A percentile compares a stretch with the other conserved stretches of the same genome.
Evolutionary conservation across 495 filamentous ascomycete species (phyloP).

Genomic region (Chaetomium tenue): DNA sequence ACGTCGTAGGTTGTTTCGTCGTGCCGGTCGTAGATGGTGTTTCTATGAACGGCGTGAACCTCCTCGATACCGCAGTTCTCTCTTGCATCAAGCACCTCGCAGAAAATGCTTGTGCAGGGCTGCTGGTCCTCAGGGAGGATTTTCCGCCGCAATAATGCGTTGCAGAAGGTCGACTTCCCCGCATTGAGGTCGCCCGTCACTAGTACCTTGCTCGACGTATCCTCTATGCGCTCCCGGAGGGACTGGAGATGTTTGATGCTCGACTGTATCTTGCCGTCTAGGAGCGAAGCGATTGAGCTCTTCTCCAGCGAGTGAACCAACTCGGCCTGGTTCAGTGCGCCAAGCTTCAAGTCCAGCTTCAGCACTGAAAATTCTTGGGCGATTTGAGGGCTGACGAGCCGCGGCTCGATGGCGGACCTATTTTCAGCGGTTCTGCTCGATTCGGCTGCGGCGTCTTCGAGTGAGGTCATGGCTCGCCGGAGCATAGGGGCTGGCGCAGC

Average conservation of each 20-base stretch:
- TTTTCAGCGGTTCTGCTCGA: constrained; percentile 67
- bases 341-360: constrained; percentile 91
- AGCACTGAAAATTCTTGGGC: constrained; percentile 93
- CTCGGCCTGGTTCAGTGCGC: constrained; percentile 78
- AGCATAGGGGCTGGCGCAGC: constrained; percentile 50
- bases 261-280: constrained; percentile 91
- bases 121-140: constrained; percentile 95
- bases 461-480: constrained; percentile 69
- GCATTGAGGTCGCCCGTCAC: constrained; percentile 98
- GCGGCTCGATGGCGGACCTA: constrained; percentile 55
- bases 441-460: constrained; percentile 64
- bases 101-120: constrained; percentile 98
- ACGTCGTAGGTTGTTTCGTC: constrained; percentile 94
- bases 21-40: constrained; percentile 74
- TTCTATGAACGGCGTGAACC: constrained; percentile 88
- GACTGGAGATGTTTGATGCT: constrained; percentile 86
- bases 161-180: constrained; percentile 98
- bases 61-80: constrained; percentile 91
- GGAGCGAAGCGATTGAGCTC: constrained; percentile 76
- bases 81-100: constrained; percentile 88
- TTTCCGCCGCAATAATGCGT: constrained; percentile 87
- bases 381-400: constrained; percentile 87
- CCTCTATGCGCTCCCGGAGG: constrained; percentile 90
- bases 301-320: constrained; percentile 97
- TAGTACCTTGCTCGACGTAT: constrained; percentile 94